Base-by-base conservation (phyloP, 2,329 filamentous ascomycete species). In the Fusarium sororula region DNA sequence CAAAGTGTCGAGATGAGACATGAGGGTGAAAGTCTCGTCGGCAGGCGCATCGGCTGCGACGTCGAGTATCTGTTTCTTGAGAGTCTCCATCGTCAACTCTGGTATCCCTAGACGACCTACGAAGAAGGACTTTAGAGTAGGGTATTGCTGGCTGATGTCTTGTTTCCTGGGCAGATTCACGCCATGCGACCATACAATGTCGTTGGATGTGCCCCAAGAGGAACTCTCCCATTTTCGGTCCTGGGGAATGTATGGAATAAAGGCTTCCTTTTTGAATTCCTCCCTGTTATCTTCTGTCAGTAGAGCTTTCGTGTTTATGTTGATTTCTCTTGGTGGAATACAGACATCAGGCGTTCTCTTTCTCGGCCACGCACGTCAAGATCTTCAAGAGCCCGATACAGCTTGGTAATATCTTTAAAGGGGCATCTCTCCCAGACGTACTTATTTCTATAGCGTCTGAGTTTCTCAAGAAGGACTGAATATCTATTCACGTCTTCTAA, bases 211-310 rank as follows among this genome's bases (percentile, higher is more conserved):
- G 30, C 11, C 30, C 30, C 30, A 30, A 30, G 3, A 12, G 11
- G 30, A 12, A 12, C 3, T 30, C 30, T 30, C 30, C 30, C 11
- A 30, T 30, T 30, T 30, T 30, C 11, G 11, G 30, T 30, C 11
- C 30, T 30, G 30, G 30, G 30, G 30, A 30, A 30, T 30, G 30
- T 12, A 30, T 30, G 30, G 30, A 30, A 30, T 12, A 12, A 30
- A 30, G 1, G 30, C 30, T 30, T 30, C 30, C 30, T 32, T 44
- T 44, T 48, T 32, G 14, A 30, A 48, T n/a, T 22, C 26, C 28
- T 32, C 0, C 17, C 47, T 50, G 7, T n/a, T 8, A 0, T 17
- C n/a, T 6, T 2, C 14, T 3, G 20, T 32, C 20, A n/a, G 28
- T 5, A 30, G 20, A 15, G 20, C 0, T 14, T 12, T 32, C 14